These are phyloP conservation scores for Xylaria scruposa DNA, from an alignment of 495 filamentous ascomycete genomes.

Conservation along the genomic window DNA sequence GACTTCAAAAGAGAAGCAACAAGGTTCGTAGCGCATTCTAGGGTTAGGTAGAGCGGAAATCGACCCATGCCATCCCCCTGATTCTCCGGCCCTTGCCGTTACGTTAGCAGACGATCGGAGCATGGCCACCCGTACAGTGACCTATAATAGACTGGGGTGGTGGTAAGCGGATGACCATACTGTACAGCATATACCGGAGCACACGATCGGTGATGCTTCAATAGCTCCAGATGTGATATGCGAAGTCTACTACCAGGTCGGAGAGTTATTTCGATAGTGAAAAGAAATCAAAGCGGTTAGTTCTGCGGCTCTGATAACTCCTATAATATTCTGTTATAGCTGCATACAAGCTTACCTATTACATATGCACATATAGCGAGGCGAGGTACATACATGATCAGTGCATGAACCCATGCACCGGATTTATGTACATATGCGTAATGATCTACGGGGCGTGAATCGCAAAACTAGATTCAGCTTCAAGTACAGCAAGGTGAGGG, in stretches of 20 bases:
- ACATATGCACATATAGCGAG: conserved; percentile 8
- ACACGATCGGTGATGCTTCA: neutral
- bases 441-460: conserved; percentile 18
- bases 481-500: neutral
- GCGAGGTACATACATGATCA: conserved; percentile 6
- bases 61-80: conserved; percentile 8
- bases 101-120: conserved; percentile 16
- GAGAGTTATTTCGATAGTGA: neutral
- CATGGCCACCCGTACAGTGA: neutral
- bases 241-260: neutral
- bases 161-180: conserved; percentile 1
- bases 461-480: neutral
- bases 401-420: conserved; percentile 25
- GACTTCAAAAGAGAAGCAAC: neutral
- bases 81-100: conserved; percentile 19
- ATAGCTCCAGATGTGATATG: neutral
- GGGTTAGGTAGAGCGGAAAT: conserved; percentile 13
- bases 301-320: neutral
- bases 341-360: conserved; percentile 21
- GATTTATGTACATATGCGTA: neutral
- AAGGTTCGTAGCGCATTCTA: conserved; percentile 5
- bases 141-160: neutral
- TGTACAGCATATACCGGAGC: neutral
- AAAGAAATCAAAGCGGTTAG: neutral
- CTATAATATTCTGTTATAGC: conserved; percentile 6